Percentiles rank a stretch among this genome's conserved stretches.
Evolutionary conservation across 2,329 filamentous ascomycete genomes (phyloP).

Genomic region (Fusarium irregulare): DNA sequence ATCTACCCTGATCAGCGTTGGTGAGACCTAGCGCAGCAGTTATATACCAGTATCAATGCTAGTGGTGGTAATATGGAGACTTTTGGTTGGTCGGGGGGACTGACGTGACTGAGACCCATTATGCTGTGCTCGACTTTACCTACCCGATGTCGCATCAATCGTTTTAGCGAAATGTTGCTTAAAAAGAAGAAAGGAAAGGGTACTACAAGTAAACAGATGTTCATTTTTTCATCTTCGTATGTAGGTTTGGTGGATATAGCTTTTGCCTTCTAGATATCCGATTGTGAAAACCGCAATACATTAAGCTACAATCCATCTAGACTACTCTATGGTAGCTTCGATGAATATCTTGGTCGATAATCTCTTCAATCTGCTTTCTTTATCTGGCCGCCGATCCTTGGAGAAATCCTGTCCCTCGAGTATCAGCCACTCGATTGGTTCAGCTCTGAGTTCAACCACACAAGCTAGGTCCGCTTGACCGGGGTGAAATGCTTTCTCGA

Average conservation of each 20-base stretch:
- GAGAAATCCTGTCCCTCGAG: neutral
- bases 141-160: neutral
- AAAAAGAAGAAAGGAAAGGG: too few species aligned
- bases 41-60: neutral
- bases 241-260: too few species aligned
- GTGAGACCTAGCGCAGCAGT: neutral
- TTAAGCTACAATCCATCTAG: too few species aligned
- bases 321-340: neutral
- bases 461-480: neutral
- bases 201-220: too few species aligned
- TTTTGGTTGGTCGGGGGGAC: neutral
- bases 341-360: neutral
- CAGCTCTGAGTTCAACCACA: neutral
- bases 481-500: accelerated
- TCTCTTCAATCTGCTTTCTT: neutral
- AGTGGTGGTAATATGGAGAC: neutral
- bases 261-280: too few species aligned
- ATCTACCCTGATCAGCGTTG: neutral
- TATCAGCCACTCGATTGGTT: neutral
- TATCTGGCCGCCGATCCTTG: too few species aligned
- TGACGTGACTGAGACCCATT: constrained; percentile 34
- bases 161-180: too few species aligned
- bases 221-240: too few species aligned
- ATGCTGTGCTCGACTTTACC: constrained; percentile 26
- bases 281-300: too few species aligned